Conservation (phyloP, 1,284 basidiomycete species). For the Puccinia sorghi region DNA sequence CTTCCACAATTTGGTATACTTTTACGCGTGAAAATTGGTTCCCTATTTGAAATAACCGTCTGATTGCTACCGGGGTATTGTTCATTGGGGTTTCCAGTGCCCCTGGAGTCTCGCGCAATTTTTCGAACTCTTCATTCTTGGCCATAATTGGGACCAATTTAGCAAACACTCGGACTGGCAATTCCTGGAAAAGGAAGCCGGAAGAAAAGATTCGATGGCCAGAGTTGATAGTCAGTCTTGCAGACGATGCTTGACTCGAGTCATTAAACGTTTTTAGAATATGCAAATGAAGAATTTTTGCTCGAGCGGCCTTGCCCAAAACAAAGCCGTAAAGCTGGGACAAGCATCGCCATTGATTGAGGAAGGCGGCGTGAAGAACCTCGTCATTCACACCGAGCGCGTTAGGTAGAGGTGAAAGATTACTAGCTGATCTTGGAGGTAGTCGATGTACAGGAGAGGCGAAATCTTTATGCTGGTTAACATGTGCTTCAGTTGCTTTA, state of each 20-base stretch:
- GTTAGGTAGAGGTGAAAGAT: slow-evolving; percentile 14
- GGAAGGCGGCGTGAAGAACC: slow-evolving; percentile 28
- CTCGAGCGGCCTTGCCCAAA: slow-evolving; percentile 66
- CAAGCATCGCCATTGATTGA: slow-evolving; percentile 64
- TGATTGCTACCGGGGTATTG: slow-evolving; percentile 63
- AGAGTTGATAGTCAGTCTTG: slow-evolving; percentile 63
- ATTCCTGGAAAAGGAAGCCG: slow-evolving; percentile 65
- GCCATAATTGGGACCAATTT: slow-evolving; percentile 65
- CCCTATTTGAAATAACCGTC: slow-evolving; percentile 64
- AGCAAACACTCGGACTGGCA: slow-evolving; percentile 67
- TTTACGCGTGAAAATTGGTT: slow-evolving; percentile 65
- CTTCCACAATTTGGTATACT: slow-evolving; percentile 66
- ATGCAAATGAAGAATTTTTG: slow-evolving; percentile 67
- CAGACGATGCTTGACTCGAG: slow-evolving; percentile 59
- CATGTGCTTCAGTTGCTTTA: slow-evolving; percentile 10
- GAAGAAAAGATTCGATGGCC: slow-evolving; percentile 64
- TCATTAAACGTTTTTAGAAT: slow-evolving; percentile 62
- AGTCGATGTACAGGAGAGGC: slow-evolving; percentile 25
- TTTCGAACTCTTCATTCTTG: slow-evolving; percentile 64
- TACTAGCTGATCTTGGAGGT: slow-evolving; percentile 4
- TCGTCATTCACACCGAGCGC: slow-evolving; percentile 27
- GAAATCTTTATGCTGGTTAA: slow-evolving; percentile 21
- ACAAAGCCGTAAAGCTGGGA: slow-evolving; percentile 71
- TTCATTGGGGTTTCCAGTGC: slow-evolving; percentile 63
- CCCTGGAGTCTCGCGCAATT: slow-evolving; percentile 62